Conservation (phyloP, 495 filamentous ascomycete genomes). For the Hypomontagnella submonticulosa region DNA sequence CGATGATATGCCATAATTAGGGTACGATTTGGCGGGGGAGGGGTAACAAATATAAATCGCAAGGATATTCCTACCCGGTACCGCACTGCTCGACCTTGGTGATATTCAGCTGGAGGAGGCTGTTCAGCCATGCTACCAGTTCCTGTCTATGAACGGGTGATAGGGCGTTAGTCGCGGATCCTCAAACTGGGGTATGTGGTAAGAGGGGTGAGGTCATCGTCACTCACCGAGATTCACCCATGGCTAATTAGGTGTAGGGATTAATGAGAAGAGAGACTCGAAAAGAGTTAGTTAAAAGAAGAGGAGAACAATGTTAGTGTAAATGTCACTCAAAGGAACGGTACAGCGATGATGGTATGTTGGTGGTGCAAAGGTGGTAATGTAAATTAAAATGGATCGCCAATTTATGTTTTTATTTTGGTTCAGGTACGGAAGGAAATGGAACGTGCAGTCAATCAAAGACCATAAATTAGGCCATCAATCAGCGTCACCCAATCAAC, state of each 20-base stretch:
- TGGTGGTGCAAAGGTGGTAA: conserved; percentile 1
- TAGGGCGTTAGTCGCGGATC: conserved; percentile 20
- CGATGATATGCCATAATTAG: not conserved
- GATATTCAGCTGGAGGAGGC: conserved; percentile 94
- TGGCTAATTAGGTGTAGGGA: conserved; percentile 25
- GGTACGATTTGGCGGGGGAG: conserved; percentile 47
- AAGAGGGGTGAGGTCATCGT: conserved; percentile 13
- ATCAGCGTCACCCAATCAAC: conserved; percentile 42
- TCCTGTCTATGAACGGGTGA: conserved; percentile 76
- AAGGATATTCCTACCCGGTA: conserved; percentile 79
- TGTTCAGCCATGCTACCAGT: conserved; percentile 95
- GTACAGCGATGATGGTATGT: not conserved
- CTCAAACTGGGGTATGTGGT: not conserved
- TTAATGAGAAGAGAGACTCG: conserved; percentile 1
- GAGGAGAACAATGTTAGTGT: not conserved
- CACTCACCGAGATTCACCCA: conserved; percentile 45
- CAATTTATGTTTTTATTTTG: conserved; percentile 29
- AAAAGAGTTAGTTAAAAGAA: conserved; percentile 15
- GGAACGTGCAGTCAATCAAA: no score
- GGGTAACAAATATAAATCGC: conserved; percentile 47
- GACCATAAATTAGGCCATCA: no score
- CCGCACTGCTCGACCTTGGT: conserved; percentile 99
- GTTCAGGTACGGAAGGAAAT: conserved; percentile 10
- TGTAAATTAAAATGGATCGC: conserved; percentile 15
- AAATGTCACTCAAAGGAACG: not conserved